Base-by-base conservation (phyloP, 192 early-diverging fungal species). In the Coemansia sp. region DNA sequence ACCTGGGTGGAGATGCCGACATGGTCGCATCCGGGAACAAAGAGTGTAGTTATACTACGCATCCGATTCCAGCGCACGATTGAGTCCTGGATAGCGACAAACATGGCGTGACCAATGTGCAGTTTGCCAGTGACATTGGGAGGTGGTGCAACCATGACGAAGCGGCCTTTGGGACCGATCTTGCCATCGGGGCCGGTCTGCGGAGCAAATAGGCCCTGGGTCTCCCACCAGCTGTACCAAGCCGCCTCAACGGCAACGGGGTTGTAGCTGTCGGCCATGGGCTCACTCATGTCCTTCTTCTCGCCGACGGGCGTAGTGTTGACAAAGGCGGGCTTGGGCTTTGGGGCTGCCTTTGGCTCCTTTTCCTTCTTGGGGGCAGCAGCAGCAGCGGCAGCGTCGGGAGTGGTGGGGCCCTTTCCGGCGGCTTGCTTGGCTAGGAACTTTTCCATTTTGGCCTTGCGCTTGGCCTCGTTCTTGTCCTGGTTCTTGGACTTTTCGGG, bases 191-290 rank as follows among this genome's bases (percentile, higher is more conserved):
- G 12, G 1, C 32, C 42, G 17, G 65, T 45, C 68, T 89, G 81
- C 12, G 98, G 98, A 73, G 94, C 86, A 72, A 99, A 98, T 78
- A 87, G 94, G 11, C 91, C 92, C 73, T 91, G 81, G 85, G 94
- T 90, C 80, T 94, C 94, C 96, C 98, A 98, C 95, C 96, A 99
- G 31, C 85, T 88, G 76, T 98, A 96, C 98, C 96, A 99, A 25
- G 94, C 89, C 25, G 93, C 80, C 77, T 99, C 98, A 29, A 99
- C 98, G 32, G 90, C 93, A 48, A 69, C 85, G 11, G 96, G 95
- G 66, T 96, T 90, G 79, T 98, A 99, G 61, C 87, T 81, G 36
- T 82, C 80, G 6, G 95, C 91, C 86, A 97, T 92, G 19, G 86
- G 85, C 62, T 86, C 84, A 51, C 82, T 81, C 82, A 84, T 79